phyloP scores from a whole-genome alignment of 495 filamentous ascomycete genomes.

The Hyphodiscus hymeniophilus region DNA sequence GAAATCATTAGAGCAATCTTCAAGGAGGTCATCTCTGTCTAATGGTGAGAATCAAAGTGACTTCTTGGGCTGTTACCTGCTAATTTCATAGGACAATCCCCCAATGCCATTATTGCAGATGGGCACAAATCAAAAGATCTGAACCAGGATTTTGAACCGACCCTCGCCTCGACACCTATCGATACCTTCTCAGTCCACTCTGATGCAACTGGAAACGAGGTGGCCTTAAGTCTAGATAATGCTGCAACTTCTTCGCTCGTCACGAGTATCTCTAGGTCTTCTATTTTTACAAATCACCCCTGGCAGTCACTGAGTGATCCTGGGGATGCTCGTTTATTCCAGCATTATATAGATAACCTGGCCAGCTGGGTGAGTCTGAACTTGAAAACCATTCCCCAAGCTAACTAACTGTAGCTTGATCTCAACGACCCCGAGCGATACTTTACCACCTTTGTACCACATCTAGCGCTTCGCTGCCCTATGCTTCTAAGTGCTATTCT shows the following conservation, averaged over 20 bases:
- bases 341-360: background rate
- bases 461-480: background rate
- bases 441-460: background rate
- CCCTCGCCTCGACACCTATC: background rate
- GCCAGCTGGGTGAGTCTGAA: background rate
- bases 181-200: background rate
- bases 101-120: no score
- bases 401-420: background rate
- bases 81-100: no score
- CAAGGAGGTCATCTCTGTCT: no score
- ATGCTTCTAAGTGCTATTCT: background rate
- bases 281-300: background rate
- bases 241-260: background rate
- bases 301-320: background rate
- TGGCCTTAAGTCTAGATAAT: background rate
- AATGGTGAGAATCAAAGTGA: no score
- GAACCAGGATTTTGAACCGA: no score
- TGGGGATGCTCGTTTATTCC: background rate
- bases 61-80: no score
- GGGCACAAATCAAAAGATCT: no score
- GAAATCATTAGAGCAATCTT: no score
- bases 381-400: background rate
- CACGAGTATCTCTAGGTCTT: background rate
- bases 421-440: background rate
- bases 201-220: background rate